Percentiles rank a stretch among this genome's conserved stretches.
These are phyloP conservation scores for Microthyrium microscopicum DNA, from an alignment of 2,329 filamentous ascomycete genomes.

Conservation along the genomic window DNA sequence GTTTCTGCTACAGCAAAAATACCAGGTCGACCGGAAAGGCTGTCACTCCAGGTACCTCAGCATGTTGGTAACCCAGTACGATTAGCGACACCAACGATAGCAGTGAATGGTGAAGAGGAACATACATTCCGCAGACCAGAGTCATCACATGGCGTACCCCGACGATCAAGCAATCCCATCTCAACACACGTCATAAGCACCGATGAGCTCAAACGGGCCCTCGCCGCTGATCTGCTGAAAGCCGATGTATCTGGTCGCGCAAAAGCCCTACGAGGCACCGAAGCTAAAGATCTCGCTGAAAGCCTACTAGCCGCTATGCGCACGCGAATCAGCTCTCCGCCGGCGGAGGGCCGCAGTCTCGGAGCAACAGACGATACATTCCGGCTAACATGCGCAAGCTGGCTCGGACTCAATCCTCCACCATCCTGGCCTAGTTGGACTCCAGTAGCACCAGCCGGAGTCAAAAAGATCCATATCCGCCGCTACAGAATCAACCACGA, in stretches of 20 bases:
- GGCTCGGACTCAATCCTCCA: constrained; percentile 15
- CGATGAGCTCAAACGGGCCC: constrained; percentile 27
- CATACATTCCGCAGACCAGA: background rate
- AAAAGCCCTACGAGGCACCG: constrained; percentile 26
- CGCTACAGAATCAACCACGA: constrained; percentile 25
- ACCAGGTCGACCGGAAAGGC: constrained; percentile 28
- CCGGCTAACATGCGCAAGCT: constrained; percentile 1
- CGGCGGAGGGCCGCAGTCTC: background rate
- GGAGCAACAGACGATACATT: background rate
- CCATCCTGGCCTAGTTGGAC: constrained; percentile 11
- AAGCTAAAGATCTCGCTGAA: constrained; percentile 29
- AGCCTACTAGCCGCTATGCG: constrained; percentile 21
- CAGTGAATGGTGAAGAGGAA: constrained; percentile 32
- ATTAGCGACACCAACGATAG: constrained; percentile 41
- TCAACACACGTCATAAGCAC: constrained; percentile 5
- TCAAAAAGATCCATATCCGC: constrained; percentile 24
- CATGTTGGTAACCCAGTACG: constrained; percentile 40
- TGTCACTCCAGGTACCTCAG: constrained; percentile 47
- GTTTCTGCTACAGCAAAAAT: constrained; percentile 20
- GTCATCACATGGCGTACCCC: background rate
- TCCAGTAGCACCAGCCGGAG: constrained; percentile 10
- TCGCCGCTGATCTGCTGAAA: constrained; percentile 30
- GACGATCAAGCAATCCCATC: background rate
- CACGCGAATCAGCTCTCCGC: constrained; percentile 18
- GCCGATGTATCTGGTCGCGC: constrained; percentile 23